Conservation (phyloP, 192 early-diverging fungal species). For the Coemansia nantahalensis region DNA sequence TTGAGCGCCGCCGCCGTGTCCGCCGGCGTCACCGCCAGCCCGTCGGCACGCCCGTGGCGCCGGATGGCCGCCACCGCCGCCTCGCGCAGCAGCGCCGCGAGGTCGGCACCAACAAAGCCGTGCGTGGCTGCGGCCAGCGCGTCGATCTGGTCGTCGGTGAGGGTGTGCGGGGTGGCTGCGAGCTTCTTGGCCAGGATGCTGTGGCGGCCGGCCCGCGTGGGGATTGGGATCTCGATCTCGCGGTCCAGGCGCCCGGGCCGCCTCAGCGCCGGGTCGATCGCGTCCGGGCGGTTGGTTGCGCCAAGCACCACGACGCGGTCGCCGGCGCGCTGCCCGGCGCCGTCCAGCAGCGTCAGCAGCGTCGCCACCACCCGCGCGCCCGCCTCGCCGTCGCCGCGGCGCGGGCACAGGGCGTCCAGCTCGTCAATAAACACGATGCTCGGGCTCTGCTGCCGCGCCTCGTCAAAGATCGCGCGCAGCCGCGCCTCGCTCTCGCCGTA, state of each 20-base stretch:
- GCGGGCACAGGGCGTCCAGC: constrained; percentile 89
- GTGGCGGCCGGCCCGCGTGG: constrained; percentile 61
- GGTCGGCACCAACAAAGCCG: constrained; percentile 97
- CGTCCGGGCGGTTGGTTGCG: constrained; percentile 90
- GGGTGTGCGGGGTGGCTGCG: constrained; percentile 61
- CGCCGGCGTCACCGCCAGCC: not conserved
- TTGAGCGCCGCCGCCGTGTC: constrained; percentile 12
- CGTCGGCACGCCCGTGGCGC: constrained; percentile 8
- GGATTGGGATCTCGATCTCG: constrained; percentile 96
- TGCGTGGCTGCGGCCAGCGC: constrained; percentile 68
- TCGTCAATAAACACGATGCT: constrained; percentile 94
- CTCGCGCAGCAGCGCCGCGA: constrained; percentile 82
- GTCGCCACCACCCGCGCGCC: constrained; percentile 92
- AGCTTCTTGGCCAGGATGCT: constrained; percentile 75
- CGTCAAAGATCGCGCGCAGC: constrained; percentile 73
- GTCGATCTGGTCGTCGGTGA: constrained; percentile 59
- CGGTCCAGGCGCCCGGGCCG: constrained; percentile 93
- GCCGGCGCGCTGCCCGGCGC: constrained; percentile 32
- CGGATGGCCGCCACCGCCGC: constrained; percentile 81
- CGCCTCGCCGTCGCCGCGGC: constrained; percentile 79
- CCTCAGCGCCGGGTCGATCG: constrained; percentile 85
- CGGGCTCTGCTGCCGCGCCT: constrained; percentile 68
- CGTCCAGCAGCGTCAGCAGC: constrained; percentile 93
- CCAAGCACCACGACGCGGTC: constrained; percentile 72
- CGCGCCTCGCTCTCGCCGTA: constrained; percentile 91